Base-by-base conservation (phyloP, 495 filamentous ascomycete species). In the Aspergillus nanangensis region DNA sequence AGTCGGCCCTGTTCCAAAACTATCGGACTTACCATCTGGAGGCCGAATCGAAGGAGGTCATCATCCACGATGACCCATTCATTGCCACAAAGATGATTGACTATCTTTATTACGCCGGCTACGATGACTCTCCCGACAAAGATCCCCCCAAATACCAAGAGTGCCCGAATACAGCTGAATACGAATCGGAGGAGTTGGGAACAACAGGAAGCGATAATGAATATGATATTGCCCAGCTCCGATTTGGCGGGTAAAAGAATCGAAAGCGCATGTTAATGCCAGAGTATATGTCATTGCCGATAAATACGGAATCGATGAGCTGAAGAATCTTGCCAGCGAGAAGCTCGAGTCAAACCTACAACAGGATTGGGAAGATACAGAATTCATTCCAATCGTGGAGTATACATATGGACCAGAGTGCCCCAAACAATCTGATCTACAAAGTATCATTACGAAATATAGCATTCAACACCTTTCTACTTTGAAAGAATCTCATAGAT, bases 381-480 rank as follows among this genome's bases (percentile, higher is more conserved):
- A 24, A 14, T 42, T 42, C 23, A 25, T 42, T 31, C 18, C 13
- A 8, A 4, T 42, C 23, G 24, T 42, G 15, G 23, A 29, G 39
- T 21, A 42, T 29, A 21, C 23, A 14, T 42, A 42, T 31, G 39
- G 39, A 13, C 39, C 39, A 7, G 39, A 25, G 22, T 27, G 19
- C 18, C 39, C 39, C 11, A 5, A 15, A 7, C 18, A 29, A 29
- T 42, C 20, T n/a, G 39, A 42, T 14, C 39, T 42, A 13, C 23
- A 21, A 9, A n/a, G 23, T 25, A 18, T 42, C 11, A 14, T 42
- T 10, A 11, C 39, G 14, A 21, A 5, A n/a, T 29, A 5, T 25
- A 24, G 15, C 39, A 13, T 42, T 24, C 39, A 42, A 19, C 39
- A 42, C 15, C 18, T 42, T 42, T 42, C 39, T 14, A 42, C 39